Evolutionary conservation across 371 early-diverging fungal species (phyloP), one percentile per base, ranked within the genome.

Genomic region (Actinomucor elegans): DNA sequence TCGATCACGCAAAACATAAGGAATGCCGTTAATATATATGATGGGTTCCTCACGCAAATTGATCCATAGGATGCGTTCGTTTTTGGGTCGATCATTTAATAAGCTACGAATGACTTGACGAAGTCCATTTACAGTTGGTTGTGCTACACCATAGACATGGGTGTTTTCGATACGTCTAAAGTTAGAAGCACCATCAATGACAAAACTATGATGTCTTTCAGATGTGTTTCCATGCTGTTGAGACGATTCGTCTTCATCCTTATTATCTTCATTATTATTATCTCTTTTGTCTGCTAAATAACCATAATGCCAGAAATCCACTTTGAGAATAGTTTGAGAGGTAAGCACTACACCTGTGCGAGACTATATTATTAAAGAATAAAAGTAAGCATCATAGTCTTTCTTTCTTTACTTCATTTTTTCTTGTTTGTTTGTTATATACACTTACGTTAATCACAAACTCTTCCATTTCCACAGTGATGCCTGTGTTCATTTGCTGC

Each of bases 1-100:
- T n/a, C 80, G 66, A 55, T 88, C 87, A 31, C 90, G 75, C 2
- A 91, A 75, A 0, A 89, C 90, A 64, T 87, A 87, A 5, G 92
- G 89, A 9, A 73, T 64, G n/a, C 85, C 87, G 46, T 87, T 83
- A 48, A 91, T 77, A 57, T 90, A 90, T 7, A 89, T 79, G 18
- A 91, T 73, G 15, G 90, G 89, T 52, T 91, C 90, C 59, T 91
- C 89, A 35, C 91, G 73, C 15, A 89, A 52, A 57, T 87, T 88
- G 53, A 91, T 87, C 90, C 89, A 89, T 17, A 85, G 42, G 14
- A 89, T 53, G 21, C 55, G 60, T 35, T 74, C 55, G 28, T 59
- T 59, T 8, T 36, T 61, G 9, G 60, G 55, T 24, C 49, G 49
- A n/a, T 70, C 66, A 0, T 24, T 54, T 3, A 67, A 31, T 17